Evolutionary conservation across 2,329 filamentous ascomycete species (phyloP).

Genomic region (Monosporascus sp.): DNA sequence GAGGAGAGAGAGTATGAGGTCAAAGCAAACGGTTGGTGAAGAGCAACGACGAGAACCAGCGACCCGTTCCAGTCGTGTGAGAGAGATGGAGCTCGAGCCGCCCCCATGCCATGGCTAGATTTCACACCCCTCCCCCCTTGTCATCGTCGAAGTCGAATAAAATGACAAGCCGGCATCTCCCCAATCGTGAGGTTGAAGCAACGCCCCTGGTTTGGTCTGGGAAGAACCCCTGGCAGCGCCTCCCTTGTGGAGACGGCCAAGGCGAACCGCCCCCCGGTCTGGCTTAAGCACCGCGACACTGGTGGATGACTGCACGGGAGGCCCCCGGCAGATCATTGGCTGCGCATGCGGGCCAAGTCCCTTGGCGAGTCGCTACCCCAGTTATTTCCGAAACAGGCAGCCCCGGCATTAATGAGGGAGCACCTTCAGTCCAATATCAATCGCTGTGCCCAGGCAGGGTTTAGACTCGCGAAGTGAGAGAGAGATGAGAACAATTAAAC

Average conservation of each 20-base stretch:
- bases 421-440: background rate
- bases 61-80: constrained; percentile 3
- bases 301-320: background rate
- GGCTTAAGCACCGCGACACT: constrained; percentile 13
- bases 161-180: background rate
- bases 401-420: background rate
- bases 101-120: constrained; percentile 1
- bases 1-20: constrained; percentile 8
- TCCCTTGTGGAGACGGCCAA: constrained; percentile 9
- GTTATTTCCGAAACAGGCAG: constrained; percentile 14
- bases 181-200: background rate
- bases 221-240: constrained; percentile 7
- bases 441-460: background rate
- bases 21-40: constrained; percentile 18
- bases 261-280: constrained; percentile 4
- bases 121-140: background rate
- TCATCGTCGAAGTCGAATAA: constrained; percentile 6
- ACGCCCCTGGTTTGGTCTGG: constrained; percentile 5
- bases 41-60: constrained; percentile 16
- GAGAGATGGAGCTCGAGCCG: constrained; percentile 2
- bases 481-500: too few species aligned
- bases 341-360: constrained; percentile 1
- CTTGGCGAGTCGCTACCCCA: constrained; percentile 3
- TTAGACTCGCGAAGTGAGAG: background rate
- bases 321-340: constrained; percentile 14